phyloP scores from a whole-genome alignment of 139 green algal genomes.

The Zygnema cylindricum region DNA sequence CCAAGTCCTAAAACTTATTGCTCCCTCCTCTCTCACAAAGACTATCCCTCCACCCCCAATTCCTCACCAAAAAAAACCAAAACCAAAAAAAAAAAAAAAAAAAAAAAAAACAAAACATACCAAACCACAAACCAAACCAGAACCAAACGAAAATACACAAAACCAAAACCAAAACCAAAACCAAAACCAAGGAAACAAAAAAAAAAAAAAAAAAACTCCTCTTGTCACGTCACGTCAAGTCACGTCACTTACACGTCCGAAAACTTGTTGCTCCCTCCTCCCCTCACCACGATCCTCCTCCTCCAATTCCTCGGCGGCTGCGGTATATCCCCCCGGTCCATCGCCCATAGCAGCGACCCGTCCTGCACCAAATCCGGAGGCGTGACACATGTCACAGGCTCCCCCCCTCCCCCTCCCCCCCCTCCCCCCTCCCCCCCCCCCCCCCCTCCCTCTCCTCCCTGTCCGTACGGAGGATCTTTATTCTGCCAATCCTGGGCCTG shows the following conservation, averaged over 20 bases:
- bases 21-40: neutral
- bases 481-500: conserved; percentile 25
- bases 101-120: too few species aligned
- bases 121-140: too few species aligned
- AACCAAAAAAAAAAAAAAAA: too few species aligned
- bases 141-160: too few species aligned
- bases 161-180: too few species aligned
- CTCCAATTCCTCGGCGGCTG: conserved; percentile 43
- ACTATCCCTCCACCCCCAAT: neutral
- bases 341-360: conserved; percentile 36
- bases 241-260: conserved; percentile 52
- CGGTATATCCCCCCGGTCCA: conserved; percentile 46
- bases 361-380: conserved; percentile 42
- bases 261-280: conserved; percentile 13
- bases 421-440: neutral
- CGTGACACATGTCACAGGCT: neutral
- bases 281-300: conserved; percentile 40
- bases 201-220: too few species aligned
- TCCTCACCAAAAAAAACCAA: neutral
- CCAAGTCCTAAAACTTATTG: neutral
- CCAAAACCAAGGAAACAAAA: too few species aligned
- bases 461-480: neutral
- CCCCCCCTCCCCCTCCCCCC: neutral
- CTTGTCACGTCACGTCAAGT: too few species aligned
- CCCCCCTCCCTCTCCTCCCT: neutral